Evolutionary conservation across 257 asterid genomes (phyloP).

Genomic region (Solanum appendiculatum): DNA sequence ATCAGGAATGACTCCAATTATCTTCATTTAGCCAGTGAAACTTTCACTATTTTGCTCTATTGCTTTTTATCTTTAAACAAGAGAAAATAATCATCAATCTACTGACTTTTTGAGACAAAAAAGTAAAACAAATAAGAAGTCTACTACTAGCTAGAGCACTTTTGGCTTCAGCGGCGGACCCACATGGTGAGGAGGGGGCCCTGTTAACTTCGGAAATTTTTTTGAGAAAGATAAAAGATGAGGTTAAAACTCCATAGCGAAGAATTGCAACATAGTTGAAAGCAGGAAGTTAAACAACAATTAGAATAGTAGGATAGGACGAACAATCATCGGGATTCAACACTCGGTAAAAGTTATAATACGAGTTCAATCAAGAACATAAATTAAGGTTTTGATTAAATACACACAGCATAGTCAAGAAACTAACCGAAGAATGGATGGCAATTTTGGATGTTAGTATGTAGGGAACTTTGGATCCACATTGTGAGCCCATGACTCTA

Average conservation of each 20-base stretch:
- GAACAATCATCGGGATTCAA: background rate
- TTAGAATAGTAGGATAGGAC: background rate
- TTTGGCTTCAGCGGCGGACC: too few species aligned
- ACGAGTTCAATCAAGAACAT: background rate
- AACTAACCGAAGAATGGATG: background rate
- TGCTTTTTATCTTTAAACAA: too few species aligned
- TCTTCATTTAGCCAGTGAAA: background rate
- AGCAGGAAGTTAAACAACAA: background rate
- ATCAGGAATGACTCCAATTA: background rate
- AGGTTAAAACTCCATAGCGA: too few species aligned
- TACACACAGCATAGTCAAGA: background rate
- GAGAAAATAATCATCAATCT: too few species aligned
- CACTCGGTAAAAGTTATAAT: background rate
- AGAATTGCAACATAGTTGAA: background rate
- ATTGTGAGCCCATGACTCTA: constrained; percentile 61
- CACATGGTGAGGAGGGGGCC: too few species aligned
- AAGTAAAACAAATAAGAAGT: too few species aligned
- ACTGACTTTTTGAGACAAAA: too few species aligned
- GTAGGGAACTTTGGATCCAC: constrained; percentile 61
- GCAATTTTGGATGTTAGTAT: constrained; percentile 23
- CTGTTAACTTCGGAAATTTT: too few species aligned
- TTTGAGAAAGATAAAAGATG: too few species aligned
- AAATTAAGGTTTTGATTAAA: background rate
- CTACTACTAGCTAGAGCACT: too few species aligned
- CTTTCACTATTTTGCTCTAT: too few species aligned